Evolutionary conservation across 805 yeast species (phyloP), one percentile per base, ranked within the genome.

Genomic region (Suhomyces canberraensis): DNA sequence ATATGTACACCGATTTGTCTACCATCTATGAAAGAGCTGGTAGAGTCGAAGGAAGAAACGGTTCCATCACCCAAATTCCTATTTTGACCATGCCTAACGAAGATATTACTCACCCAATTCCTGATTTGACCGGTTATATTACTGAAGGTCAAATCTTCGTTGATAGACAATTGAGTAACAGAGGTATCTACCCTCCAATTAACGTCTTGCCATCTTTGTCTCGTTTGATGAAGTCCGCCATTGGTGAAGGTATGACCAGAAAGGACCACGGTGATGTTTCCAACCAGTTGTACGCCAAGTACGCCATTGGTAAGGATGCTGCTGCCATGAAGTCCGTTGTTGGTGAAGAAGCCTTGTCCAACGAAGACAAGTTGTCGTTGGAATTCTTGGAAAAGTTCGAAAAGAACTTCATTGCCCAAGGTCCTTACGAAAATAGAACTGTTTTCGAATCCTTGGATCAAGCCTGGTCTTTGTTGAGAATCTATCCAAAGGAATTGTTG

Each of bases 251-350:
- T 60, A 90, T 91, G 96, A 93, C 99, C 41, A 84, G 99, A 75
- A 91, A 91, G 70, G 99, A 93, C 66, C 99, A 93, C 61, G 96
- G 98, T 70, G 99, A 93, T 73, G 98, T 93, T 44, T 91, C 98
- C 20, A 93, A 93, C 75, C 99, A 93, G 76, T 78, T 93, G 59
- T 93, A 93, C 61, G 99, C 99, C 56, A 93, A 93, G 69, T 93
- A 93, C 64, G 99, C 99, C 47, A 95, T 93, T 72, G 99, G 99
- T 76, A 86, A 90, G 71, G 99, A 93, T 69, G 99, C 99, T 18
- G 98, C 98, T 34, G 97, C 98, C 52, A 93, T 93, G 99, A 93
- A 93, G 73, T 96, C 98, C 11, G 99, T 93, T 50, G 99, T 93
- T 53, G 99, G 99, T 79, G 99, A 93, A 69, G 99, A 93, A 69